A percentile compares a stretch with the other conserved stretches of the same genome.
These are phyloP conservation scores for Hirsutella thompsonii DNA, from an alignment of 2,329 filamentous ascomycete species.

Conservation along the genomic window DNA sequence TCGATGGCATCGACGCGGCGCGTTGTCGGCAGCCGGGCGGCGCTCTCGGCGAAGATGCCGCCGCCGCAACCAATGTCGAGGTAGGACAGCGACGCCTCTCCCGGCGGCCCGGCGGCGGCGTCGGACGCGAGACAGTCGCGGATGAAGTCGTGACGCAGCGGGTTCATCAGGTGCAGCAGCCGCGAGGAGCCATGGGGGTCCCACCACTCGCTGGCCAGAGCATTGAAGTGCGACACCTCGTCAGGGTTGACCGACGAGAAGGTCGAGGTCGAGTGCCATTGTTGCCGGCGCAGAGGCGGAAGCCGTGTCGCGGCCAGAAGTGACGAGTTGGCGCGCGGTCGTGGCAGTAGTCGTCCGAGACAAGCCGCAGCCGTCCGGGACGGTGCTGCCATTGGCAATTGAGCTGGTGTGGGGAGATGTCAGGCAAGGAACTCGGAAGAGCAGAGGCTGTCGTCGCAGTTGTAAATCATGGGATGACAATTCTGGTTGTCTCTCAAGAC, in stretches of 20 bases:
- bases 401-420: not conserved
- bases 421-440: not conserved
- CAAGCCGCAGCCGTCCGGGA: slow-evolving; percentile 3
- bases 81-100: slow-evolving; percentile 40
- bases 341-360: not conserved
- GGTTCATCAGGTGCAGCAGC: slow-evolving; percentile 95
- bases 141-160: slow-evolving; percentile 88
- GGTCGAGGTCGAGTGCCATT: slow-evolving; percentile 11
- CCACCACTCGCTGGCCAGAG: slow-evolving; percentile 92
- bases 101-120: slow-evolving; percentile 14
- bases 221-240: slow-evolving; percentile 90
- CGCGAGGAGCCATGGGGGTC: slow-evolving; percentile 86
- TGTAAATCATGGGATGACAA: too few species aligned
- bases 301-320: not conserved
- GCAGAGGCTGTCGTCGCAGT: too few species aligned
- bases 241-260: slow-evolving; percentile 70
- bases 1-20: slow-evolving; percentile 62
- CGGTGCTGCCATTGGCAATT: slow-evolving; percentile 5
- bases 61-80: slow-evolving; percentile 93
- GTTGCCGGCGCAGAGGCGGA: not conserved
- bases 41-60: slow-evolving; percentile 88
- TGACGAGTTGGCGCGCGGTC: not conserved
- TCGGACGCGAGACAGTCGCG: slow-evolving; percentile 50
- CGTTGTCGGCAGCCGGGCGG: slow-evolving; percentile 54
- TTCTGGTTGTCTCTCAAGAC: too few species aligned